Percentiles rank a stretch among this genome's conserved stretches.
Conservation (phyloP, 306 rosid species). For the Boehmeria nivea region DNA sequence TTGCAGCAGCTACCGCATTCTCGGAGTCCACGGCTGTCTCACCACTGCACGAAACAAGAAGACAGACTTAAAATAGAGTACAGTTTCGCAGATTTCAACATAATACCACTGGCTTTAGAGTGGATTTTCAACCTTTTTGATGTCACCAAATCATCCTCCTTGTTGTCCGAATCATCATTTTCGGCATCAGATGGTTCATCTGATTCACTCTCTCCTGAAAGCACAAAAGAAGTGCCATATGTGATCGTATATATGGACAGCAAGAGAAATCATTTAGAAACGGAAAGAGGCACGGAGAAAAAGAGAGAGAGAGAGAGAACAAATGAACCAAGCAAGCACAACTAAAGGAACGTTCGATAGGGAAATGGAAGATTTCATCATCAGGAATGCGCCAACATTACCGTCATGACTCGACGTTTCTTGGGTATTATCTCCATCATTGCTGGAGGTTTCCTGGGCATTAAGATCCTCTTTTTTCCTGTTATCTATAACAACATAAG, state of each 20-base stretch:
- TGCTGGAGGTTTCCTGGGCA: constrained; percentile 67
- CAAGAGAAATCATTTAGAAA: too few species aligned
- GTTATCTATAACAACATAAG: constrained; percentile 86
- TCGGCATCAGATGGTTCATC: constrained; percentile 61
- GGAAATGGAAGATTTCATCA: not conserved
- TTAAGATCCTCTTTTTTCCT: constrained; percentile 54
- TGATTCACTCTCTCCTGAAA: constrained; percentile 71
- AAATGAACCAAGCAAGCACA: too few species aligned
- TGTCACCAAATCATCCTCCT: constrained; percentile 45
- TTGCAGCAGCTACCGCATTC: constrained; percentile 29
- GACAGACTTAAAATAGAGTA: constrained; percentile 4
- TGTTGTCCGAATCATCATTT: constrained; percentile 29
- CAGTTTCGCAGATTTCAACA: not conserved
- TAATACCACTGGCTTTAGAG: not conserved
- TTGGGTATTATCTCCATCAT: constrained; percentile 47
- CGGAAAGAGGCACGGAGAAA: too few species aligned
- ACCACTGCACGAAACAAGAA: constrained; percentile 43
- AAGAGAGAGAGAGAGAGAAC: too few species aligned
- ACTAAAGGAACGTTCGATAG: not conserved
- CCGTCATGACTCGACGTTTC: constrained; percentile 70
- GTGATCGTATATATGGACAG: too few species aligned
- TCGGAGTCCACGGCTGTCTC: constrained; percentile 43
- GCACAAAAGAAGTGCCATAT: constrained; percentile 23
- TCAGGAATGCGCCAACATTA: not conserved
- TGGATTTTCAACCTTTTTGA: constrained; percentile 50